These are phyloP conservation scores for Malassezia yamatoensis DNA, from an alignment of 1,284 basidiomycete genomes.

Conservation along the genomic window DNA sequence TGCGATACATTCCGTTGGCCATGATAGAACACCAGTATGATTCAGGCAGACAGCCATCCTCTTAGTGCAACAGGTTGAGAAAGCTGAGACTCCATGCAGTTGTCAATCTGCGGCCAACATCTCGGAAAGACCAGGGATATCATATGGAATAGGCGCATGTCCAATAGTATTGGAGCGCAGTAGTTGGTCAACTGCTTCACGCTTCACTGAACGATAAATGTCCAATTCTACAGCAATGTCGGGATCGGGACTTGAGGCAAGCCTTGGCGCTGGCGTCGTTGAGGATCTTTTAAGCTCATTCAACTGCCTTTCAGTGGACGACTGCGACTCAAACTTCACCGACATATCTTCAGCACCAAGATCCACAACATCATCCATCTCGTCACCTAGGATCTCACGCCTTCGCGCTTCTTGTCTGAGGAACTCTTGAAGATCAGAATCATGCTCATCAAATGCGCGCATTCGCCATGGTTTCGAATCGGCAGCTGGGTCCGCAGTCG, in stretches of 20 bases:
- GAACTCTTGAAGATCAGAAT: conserved; percentile 1
- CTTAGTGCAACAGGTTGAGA: no score
- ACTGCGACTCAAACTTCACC: not conserved
- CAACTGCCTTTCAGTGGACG: not conserved
- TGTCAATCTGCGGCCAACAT: not conserved
- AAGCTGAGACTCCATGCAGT: no score
- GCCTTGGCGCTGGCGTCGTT: not conserved
- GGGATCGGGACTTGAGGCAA: not conserved
- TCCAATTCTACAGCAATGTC: conserved; percentile 15
- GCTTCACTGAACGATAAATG: conserved; percentile 18
- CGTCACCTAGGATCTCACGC: conserved; percentile 2
- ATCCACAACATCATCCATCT: conserved; percentile 3
- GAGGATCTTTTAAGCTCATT: not conserved
- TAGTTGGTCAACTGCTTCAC: conserved; percentile 15
- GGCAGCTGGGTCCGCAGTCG: not conserved
- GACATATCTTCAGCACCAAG: not conserved
- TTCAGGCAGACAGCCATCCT: no score
- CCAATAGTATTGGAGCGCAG: conserved; percentile 13
- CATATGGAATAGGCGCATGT: conserved; percentile 3
- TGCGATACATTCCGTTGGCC: no score
- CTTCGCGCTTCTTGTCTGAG: conserved; percentile 2
- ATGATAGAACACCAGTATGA: no score
- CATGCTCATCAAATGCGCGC: not conserved
- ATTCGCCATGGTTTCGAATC: not conserved
- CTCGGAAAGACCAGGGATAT: conserved; percentile 9